Conservation (phyloP, 306 rosid species). For the Malus asiatica region DNA sequence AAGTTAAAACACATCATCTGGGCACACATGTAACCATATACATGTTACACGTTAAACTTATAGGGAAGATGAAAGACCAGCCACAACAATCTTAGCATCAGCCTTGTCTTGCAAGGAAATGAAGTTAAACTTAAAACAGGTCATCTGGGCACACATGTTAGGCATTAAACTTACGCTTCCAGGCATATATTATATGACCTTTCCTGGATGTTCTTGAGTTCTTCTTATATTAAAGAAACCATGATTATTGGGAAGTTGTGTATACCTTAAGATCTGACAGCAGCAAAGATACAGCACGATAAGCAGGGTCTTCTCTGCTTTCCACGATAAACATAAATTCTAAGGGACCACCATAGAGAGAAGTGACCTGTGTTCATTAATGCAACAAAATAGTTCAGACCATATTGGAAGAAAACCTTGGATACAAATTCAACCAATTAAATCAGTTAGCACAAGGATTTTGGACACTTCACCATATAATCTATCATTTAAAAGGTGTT, state of each 20-base stretch:
- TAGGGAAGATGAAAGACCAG: constrained; percentile 51
- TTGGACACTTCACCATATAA: neutral
- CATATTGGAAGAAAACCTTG: neutral
- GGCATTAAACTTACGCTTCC: neutral
- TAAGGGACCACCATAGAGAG: constrained; percentile 95
- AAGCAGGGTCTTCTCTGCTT: constrained; percentile 88
- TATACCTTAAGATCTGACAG: constrained; percentile 65
- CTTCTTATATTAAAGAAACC: neutral
- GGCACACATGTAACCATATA: neutral
- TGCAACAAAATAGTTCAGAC: constrained; percentile 6
- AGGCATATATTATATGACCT: neutral
- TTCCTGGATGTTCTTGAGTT: neutral
- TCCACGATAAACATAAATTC: constrained; percentile 86
- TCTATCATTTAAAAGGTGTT: neutral
- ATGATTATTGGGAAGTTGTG: neutral
- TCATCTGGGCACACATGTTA: neutral
- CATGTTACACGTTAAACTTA: no score
- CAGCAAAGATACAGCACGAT: constrained; percentile 46
- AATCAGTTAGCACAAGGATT: constrained; percentile 7
- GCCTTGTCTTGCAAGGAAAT: constrained; percentile 48
- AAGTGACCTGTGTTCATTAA: constrained; percentile 60
- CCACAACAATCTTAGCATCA: constrained; percentile 66
- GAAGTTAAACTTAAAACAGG: neutral
- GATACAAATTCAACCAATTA: neutral
- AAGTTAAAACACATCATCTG: neutral